Base-by-base conservation (phyloP, 192 early-diverging fungal genomes). In the Mycoemilia scoparia region DNA sequence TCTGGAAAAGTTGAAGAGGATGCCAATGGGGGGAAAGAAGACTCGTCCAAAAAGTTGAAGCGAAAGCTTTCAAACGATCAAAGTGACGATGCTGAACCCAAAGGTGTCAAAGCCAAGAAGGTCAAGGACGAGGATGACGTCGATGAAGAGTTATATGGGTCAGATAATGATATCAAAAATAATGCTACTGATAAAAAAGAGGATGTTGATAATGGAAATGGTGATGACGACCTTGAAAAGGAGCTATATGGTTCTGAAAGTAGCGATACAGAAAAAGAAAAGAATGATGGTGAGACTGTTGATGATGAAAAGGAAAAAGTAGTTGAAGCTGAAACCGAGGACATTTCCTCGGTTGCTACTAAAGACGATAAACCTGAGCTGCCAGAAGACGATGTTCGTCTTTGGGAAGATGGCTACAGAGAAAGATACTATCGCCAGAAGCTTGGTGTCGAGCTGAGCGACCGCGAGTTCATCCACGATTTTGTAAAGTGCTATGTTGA, bases 401-500 rank as follows among this genome's bases (percentile, higher is more conserved):
- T 93, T 15, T 73, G 84, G 60, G 83, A 88, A 54, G 44, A 61
- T 2, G 81, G 77, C 16, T 86, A 73, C 60, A 77, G 76, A 46
- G 58, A 71, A 34, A 58, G 73, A 19, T 87, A 80, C 50, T 84
- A 84, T 48, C 43, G 45, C 20, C 50, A 52, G 26, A 82, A 80
- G 40, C 79, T 86, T 29, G 35, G 56, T 36, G 52, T 73, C 22
- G 71, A 71, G n/a, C 57, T 70, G 9, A 51, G 56, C 35, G 67
- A 85, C 42, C 32, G 29, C 5, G 57, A 69, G 18, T 66, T 29
- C 29, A 22, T 71, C 9, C 41, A 29, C 43, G 64, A 58, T n/a
- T 62, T 76, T 43, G 72, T 73, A 20, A 64, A 76, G 43, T 64
- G 65, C 54, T 98, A 98, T 48, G 71, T 91, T 30, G 87, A 93